A percentile compares a stretch with the other conserved stretches of the same genome.
These are phyloP conservation scores for Wilcoxina mikolae DNA, from an alignment of 495 filamentous ascomycete genomes.

Conservation along the genomic window DNA sequence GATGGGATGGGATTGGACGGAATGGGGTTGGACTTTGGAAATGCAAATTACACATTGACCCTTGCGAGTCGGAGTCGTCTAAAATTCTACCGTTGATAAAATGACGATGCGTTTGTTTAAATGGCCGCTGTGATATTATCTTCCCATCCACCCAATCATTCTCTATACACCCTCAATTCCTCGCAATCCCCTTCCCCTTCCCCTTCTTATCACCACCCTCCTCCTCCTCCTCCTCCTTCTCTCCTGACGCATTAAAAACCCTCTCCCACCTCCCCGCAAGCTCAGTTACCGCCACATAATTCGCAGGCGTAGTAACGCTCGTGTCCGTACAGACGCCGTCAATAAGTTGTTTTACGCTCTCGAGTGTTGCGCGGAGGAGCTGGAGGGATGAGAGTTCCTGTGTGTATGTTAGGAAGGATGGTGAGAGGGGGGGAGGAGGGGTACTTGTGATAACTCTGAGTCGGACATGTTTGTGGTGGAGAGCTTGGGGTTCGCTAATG, in stretches of 20 bases:
- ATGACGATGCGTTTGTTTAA: too few relatives aligned
- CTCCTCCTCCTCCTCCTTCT: background rate
- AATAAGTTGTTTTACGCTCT: constrained; percentile 25
- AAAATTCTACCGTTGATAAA: too few relatives aligned
- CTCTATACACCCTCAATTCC: background rate
- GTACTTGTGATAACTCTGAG: background rate
- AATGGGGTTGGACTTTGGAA: constrained; percentile 1
- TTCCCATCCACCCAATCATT: background rate
- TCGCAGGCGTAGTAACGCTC: constrained; percentile 12
- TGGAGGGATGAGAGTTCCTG: constrained; percentile 25
- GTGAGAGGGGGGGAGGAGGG: background rate
- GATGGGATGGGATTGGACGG: background rate
- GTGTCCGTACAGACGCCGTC: constrained; percentile 16
- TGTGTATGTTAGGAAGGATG: background rate
- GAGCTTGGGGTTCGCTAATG: too few relatives aligned
- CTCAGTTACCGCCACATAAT: constrained; percentile 14
- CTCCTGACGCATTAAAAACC: background rate
- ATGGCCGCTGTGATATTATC: too few relatives aligned
- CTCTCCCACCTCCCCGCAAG: constrained; percentile 6
- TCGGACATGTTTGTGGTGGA: background rate
- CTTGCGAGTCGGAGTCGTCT: too few relatives aligned
- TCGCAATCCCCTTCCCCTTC: background rate
- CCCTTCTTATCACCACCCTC: background rate
- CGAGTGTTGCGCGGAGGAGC: constrained; percentile 24
- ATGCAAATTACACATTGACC: background rate